These are phyloP conservation scores for Fragosphaeria purpurea DNA, from an alignment of 2,329 filamentous ascomycete species.

Conservation along the genomic window DNA sequence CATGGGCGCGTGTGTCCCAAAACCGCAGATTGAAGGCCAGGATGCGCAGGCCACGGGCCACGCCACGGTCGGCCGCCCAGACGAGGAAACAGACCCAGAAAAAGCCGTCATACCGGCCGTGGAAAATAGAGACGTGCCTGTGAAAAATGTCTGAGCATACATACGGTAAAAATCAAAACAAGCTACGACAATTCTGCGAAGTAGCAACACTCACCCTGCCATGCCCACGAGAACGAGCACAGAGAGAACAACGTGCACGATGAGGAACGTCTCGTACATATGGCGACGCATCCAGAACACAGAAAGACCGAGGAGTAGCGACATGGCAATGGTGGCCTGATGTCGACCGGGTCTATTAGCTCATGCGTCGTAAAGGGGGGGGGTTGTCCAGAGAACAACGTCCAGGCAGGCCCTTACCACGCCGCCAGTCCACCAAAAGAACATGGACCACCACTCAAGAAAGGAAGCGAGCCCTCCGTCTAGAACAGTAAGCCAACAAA, in stretches of 20 bases:
- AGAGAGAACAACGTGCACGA: slow-evolving; percentile 30
- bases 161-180: not conserved
- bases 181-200: not conserved
- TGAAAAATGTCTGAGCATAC: not conserved
- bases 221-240: slow-evolving; percentile 29
- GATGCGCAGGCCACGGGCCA: slow-evolving; percentile 30
- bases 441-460: not conserved
- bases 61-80: slow-evolving; percentile 10
- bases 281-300: slow-evolving; percentile 41
- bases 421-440: slow-evolving; percentile 12
- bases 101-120: slow-evolving; percentile 29
- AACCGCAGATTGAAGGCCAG: slow-evolving; percentile 26
- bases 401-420: slow-evolving; percentile 3
- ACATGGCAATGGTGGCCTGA: slow-evolving; percentile 34
- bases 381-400: no score
- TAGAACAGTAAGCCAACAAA: no score
- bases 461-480: not conserved
- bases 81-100: slow-evolving; percentile 6
- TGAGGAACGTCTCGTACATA: slow-evolving; percentile 42
- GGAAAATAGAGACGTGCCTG: slow-evolving; percentile 30
- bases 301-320: slow-evolving; percentile 34
- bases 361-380: no score
- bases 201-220: slow-evolving; percentile 1
- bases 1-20: slow-evolving; percentile 17
- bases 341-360: no score